Evolutionary conservation across 2,329 filamentous ascomycete genomes (phyloP).

Genomic region (Cryphonectria nitschkei): DNA sequence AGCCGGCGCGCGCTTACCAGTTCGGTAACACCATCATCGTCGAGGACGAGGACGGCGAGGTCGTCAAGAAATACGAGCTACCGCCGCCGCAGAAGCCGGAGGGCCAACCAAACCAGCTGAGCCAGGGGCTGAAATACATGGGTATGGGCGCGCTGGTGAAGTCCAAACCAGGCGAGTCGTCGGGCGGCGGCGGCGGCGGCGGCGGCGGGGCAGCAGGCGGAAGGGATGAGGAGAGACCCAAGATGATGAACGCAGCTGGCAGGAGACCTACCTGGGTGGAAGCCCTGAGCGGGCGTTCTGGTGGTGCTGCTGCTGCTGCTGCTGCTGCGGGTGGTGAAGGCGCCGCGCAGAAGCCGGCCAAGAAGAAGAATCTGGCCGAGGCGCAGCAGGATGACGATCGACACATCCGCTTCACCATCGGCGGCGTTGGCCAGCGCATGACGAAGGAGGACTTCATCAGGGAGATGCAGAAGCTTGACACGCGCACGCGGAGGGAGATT

Average conservation of each 20-base stretch:
- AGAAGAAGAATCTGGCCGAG: constrained; percentile 47
- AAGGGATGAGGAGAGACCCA: constrained; percentile 30
- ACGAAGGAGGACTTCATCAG: constrained; percentile 80
- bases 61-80: constrained; percentile 82
- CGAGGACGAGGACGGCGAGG: constrained; percentile 84
- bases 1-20: constrained; percentile 81
- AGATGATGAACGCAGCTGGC: not conserved
- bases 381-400: constrained; percentile 67
- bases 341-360: constrained; percentile 38
- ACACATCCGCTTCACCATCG: constrained; percentile 76
- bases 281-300: constrained; percentile 5
- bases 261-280: constrained; percentile 22
- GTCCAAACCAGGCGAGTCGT: constrained; percentile 35
- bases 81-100: constrained; percentile 56
- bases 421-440: constrained; percentile 72
- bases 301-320: no score
- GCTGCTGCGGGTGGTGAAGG: constrained; percentile 38
- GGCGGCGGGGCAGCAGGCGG: constrained; percentile 29
- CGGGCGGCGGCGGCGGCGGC: not conserved
- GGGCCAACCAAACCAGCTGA: constrained; percentile 44
- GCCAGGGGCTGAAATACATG: constrained; percentile 56
- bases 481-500: constrained; percentile 61
- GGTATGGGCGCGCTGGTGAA: constrained; percentile 53
- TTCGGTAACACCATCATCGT: constrained; percentile 88
- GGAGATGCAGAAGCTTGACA: constrained; percentile 73